Conservation (phyloP, 805 yeast species). For the Cyberlindnera mrakii region DNA sequence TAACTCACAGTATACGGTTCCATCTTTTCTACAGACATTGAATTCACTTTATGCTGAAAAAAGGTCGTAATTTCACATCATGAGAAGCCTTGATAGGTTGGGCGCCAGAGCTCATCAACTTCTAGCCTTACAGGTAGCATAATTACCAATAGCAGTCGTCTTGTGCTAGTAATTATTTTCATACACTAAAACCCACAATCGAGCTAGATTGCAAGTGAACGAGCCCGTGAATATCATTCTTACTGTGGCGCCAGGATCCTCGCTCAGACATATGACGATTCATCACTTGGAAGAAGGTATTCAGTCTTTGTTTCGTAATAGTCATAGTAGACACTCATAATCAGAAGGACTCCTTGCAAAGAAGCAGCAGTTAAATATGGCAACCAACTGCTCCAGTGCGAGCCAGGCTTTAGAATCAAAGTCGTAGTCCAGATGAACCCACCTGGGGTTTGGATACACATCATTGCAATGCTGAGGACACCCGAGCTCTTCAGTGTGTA, state of each 20-base stretch:
- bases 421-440: constrained; percentile 78
- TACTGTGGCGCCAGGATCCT: neutral
- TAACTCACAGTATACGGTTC: too few species aligned
- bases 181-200: too few species aligned
- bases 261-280: neutral
- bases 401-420: constrained; percentile 62
- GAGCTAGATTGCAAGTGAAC: too few species aligned
- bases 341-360: constrained; percentile 55
- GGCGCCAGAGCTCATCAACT: too few species aligned
- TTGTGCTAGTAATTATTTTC: too few species aligned
- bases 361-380: constrained; percentile 70
- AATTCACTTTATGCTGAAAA: too few species aligned
- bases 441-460: constrained; percentile 86
- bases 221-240: too few species aligned
- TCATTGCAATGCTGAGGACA: constrained; percentile 70
- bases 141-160: too few species aligned
- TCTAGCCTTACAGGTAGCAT: too few species aligned
- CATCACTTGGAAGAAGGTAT: neutral
- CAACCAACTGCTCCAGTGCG: constrained; percentile 84
- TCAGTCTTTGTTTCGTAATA: constrained; percentile 1
- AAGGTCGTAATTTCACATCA: too few species aligned
- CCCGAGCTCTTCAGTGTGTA: constrained; percentile 69
- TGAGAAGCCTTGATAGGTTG: too few species aligned
- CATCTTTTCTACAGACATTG: too few species aligned
- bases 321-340: constrained; percentile 54